Evolutionary conservation across 768 basidiomycete species (phyloP).

Genomic region (Boletus barrowsii): DNA sequence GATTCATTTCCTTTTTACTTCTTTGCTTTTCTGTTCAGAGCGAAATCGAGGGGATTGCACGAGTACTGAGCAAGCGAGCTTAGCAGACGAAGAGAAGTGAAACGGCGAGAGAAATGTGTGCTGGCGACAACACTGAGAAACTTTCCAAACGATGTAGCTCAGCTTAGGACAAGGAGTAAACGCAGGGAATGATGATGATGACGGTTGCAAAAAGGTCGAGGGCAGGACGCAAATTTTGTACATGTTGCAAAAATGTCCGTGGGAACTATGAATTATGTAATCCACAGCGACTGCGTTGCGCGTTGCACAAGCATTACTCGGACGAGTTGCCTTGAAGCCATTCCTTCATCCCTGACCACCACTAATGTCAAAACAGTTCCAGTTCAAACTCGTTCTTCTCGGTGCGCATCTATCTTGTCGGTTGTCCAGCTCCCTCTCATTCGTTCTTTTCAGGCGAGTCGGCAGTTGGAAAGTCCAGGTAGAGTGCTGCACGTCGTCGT

Average conservation of each 20-base stretch:
- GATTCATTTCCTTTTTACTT: slow-evolving; percentile 57
- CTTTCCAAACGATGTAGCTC: slow-evolving; percentile 25
- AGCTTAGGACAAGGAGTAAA: slow-evolving; percentile 22
- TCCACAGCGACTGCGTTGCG: slow-evolving; percentile 6
- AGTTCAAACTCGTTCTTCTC: slow-evolving; percentile 95
- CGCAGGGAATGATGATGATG: slow-evolving; percentile 35
- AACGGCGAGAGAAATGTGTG: slow-evolving; percentile 18
- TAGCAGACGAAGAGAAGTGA: slow-evolving; percentile 22
- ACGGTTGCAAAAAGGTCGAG: slow-evolving; percentile 30
- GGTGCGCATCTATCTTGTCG: slow-evolving; percentile 45
- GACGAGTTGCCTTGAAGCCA: not conserved
- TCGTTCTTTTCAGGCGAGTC: slow-evolving; percentile 69
- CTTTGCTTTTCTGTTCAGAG: slow-evolving; percentile 27
- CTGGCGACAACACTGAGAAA: slow-evolving; percentile 13
- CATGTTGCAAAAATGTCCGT: slow-evolving; percentile 16
- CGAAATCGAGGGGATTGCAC: slow-evolving; percentile 21
- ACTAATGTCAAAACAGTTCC: slow-evolving; percentile 86
- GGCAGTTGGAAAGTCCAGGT: slow-evolving; percentile 97
- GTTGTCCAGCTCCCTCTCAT: slow-evolving; percentile 1
- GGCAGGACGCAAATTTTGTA: slow-evolving; percentile 33
- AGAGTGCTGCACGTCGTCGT: slow-evolving; percentile 14
- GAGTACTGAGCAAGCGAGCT: slow-evolving; percentile 26
- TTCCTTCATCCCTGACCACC: slow-evolving; percentile 28
- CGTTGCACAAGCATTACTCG: not conserved
- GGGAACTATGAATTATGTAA: slow-evolving; percentile 30